phyloP scores from a whole-genome alignment of 768 basidiomycete species.

The Lactarius indigo region DNA sequence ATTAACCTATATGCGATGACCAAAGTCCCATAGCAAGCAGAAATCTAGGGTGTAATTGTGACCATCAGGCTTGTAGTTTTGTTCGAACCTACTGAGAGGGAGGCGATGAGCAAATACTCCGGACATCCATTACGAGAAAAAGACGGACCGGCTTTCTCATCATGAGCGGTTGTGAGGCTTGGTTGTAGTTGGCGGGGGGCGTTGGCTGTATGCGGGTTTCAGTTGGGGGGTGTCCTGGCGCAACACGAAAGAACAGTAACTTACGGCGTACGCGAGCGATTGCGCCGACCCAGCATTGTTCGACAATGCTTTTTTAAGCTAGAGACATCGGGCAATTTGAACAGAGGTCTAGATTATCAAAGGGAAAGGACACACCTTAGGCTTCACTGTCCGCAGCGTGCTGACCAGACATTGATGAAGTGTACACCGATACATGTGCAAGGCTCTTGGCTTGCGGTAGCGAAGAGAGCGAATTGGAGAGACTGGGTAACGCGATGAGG shows the following conservation, averaged over 20 bases:
- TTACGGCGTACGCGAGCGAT: conserved; percentile 28
- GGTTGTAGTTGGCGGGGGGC: conserved; percentile 26
- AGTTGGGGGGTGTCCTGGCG: conserved; percentile 4
- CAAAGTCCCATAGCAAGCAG: conserved; percentile 23
- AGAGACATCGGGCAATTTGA: conserved; percentile 25
- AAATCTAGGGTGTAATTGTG: conserved; percentile 16
- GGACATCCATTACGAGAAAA: not conserved
- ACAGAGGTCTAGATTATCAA: not conserved
- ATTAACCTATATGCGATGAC: conserved; percentile 20
- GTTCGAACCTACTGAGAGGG: conserved; percentile 25
- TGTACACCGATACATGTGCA: conserved; percentile 61
- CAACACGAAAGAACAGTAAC: conserved; percentile 6
- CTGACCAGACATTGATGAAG: conserved; percentile 57
- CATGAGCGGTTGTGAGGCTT: conserved; percentile 31
- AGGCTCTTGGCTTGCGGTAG: conserved; percentile 73
- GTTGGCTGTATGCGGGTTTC: conserved; percentile 22
- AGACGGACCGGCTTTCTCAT: conserved; percentile 35
- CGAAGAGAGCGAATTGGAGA: conserved; percentile 63
- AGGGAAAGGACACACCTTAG: conserved; percentile 47
- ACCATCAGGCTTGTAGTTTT: conserved; percentile 26
- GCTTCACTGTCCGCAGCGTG: conserved; percentile 71
- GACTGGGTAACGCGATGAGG: conserved; percentile 69
- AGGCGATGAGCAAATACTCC: conserved; percentile 2
- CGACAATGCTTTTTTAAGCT: conserved; percentile 65
- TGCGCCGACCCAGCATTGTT: conserved; percentile 36